These are phyloP conservation scores for Nakaseomyces sp. DNA, from an alignment of 1,139 yeast species.

Conservation along the genomic window DNA sequence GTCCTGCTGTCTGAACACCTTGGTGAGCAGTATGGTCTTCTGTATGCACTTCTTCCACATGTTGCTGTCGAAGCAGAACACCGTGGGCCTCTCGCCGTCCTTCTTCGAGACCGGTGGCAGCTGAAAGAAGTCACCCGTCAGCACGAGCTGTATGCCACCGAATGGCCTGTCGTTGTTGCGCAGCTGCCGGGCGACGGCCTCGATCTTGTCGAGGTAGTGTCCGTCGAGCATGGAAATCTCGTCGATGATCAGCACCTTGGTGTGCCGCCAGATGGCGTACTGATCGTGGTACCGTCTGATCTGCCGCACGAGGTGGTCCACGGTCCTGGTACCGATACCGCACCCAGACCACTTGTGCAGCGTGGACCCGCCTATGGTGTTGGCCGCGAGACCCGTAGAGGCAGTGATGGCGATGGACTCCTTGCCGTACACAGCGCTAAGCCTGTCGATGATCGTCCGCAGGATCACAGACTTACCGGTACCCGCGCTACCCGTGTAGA, in stretches of 20 bases:
- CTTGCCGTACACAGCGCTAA: conserved; percentile 37
- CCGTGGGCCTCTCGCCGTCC: conserved; percentile 26
- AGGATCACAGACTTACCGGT: conserved; percentile 78
- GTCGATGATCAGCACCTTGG: conserved; percentile 64
- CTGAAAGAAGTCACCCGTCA: conserved; percentile 82
- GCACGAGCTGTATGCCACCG: conserved; percentile 73
- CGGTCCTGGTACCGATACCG: conserved; percentile 57
- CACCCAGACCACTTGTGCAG: conserved; percentile 70
- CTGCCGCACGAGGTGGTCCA: conserved; percentile 36
- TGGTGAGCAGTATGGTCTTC: conserved; percentile 49
- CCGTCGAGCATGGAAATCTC: conserved; percentile 83
- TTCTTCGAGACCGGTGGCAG: conserved; percentile 65
- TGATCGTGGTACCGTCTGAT: conserved; percentile 41
- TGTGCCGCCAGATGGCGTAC: conserved; percentile 47
- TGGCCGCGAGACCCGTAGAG: conserved; percentile 86
- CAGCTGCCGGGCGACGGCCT: conserved; percentile 47
- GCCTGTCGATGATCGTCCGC: conserved; percentile 43
- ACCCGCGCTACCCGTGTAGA: conserved; percentile 78
- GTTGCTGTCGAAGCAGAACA: conserved; percentile 50
- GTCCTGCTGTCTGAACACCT: conserved; percentile 68
- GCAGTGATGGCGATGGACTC: conserved; percentile 73
- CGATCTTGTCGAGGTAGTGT: conserved; percentile 52
- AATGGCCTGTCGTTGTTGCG: conserved; percentile 46
- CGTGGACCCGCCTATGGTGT: conserved; percentile 78
- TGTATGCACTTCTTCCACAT: conserved; percentile 49